Base-by-base conservation (phyloP, 164 flowering plant species). In the Dillenia turbinata region DNA sequence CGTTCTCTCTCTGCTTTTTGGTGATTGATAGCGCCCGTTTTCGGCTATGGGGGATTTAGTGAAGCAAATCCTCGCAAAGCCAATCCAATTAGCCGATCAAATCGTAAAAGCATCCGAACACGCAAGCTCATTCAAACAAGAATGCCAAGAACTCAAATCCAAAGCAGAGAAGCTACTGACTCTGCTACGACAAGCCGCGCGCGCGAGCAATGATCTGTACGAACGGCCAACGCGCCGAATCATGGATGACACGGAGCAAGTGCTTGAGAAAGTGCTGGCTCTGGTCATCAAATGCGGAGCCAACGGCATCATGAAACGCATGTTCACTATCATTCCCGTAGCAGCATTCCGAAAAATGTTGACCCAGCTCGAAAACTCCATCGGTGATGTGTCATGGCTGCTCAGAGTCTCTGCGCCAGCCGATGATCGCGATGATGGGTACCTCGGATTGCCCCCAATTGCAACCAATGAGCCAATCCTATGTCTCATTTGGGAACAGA, bases 401-500 rank as follows among this genome's bases (percentile, higher is more conserved):
- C 81, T 92, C 44, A 78, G 94, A 0, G 96, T 89, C n/a, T 87
- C 96, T 10, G 79, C 85, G 44, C 52, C 83, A 1, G 77, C 74
- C 17, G 79, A 78, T 33, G 88, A 81, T 19, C 72, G 82, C 15
- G 90, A 73, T 19, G 88, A 76, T 33, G 90, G 79, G 64, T 85
- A 86, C 53, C 76, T 87, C 1, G 97, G 97, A 0, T 79, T 92
- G 14, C 97, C 97, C 14, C 96, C 96, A 0, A 92, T 92, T 12
- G 97, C 97, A 0, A 76, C 90, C 3, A 89, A 92, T 69, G 96
- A 92, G 70, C 97, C 97, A 0, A 92, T 89, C 33, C 64, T 92
- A 13, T 79, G 96, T 71, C 72, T 89, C 1, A 89, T 92, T 8
- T 92, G 97, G 97, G 97, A 92, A 60, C 94, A 92, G 65, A 67